These are phyloP conservation scores for Alternaria gaisen DNA, from an alignment of 2,329 filamentous ascomycete species.

Conservation along the genomic window DNA sequence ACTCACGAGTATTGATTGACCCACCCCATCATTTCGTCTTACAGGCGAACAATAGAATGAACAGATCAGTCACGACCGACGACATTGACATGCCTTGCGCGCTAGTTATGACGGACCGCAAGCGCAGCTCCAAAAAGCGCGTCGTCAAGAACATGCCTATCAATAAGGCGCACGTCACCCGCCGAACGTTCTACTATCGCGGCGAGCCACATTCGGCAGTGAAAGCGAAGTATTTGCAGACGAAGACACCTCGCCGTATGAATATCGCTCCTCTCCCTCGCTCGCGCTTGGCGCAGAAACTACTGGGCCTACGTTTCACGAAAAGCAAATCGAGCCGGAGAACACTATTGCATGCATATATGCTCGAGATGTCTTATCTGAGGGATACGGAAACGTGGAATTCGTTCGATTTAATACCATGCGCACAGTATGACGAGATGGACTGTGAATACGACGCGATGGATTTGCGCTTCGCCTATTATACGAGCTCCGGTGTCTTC, in stretches of 20 bases:
- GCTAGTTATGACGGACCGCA: not conserved
- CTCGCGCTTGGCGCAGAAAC: not conserved
- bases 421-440: not conserved
- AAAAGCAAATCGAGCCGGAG: not conserved
- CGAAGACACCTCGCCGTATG: not conserved
- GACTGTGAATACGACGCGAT: not conserved
- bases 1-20: not conserved
- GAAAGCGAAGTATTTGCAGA: not conserved
- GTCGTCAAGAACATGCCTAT: not conserved
- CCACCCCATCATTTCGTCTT: rapidly evolving
- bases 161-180: not conserved
- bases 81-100: not conserved
- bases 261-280: not conserved
- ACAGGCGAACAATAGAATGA: not conserved
- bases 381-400: not conserved
- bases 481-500: not conserved
- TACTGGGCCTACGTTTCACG: not conserved
- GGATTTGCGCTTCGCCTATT: not conserved
- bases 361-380: not conserved
- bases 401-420: rapidly evolving
- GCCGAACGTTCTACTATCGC: rapidly evolving
- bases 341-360: not conserved
- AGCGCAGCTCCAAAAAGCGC: not conserved
- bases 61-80: not conserved
- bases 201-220: not conserved